Evolutionary conservation across 495 filamentous ascomycete genomes (phyloP).

Genomic region (Penicillium salamii): DNA sequence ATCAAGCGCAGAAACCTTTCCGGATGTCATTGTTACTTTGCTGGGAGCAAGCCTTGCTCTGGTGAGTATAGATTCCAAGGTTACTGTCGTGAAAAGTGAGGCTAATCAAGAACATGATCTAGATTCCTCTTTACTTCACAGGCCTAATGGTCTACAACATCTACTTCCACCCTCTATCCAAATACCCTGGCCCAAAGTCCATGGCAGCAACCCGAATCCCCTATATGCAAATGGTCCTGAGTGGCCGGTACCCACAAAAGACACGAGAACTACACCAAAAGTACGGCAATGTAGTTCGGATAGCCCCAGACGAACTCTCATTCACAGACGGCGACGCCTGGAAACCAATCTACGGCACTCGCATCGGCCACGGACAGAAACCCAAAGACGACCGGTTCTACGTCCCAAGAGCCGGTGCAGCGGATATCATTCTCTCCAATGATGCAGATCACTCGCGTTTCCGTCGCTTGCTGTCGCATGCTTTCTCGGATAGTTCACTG

Average conservation of each 20-base stretch:
- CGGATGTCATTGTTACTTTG: background rate
- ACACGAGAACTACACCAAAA: conserved; percentile 16
- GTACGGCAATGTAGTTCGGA: conserved; percentile 53
- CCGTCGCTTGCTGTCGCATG: conserved; percentile 48
- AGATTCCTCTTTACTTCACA: background rate
- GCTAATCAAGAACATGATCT: too few relatives aligned
- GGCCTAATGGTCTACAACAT: conserved; percentile 40
- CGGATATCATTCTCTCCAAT: conserved; percentile 28
- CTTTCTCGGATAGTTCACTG: conserved; percentile 48
- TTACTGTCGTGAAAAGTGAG: too few relatives aligned
- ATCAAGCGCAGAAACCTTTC: background rate
- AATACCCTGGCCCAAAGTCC: conserved; percentile 46
- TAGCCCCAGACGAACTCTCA: conserved; percentile 49
- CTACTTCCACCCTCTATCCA: conserved; percentile 48
- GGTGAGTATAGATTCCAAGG: background rate
- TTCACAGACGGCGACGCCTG: conserved; percentile 49
- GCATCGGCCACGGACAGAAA: conserved; percentile 16
- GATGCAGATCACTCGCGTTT: conserved; percentile 39
- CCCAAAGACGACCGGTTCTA: conserved; percentile 20
- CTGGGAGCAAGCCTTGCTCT: background rate
- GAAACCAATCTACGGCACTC: conserved; percentile 54
- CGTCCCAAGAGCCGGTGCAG: background rate
- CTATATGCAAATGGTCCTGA: conserved; percentile 11
- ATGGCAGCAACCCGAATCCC: conserved; percentile 22
- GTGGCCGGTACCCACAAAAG: conserved; percentile 8